These are phyloP conservation scores for Auxenochlorella pyrenoidosa DNA, from an alignment of 139 green algal species.

Conservation along the genomic window DNA sequence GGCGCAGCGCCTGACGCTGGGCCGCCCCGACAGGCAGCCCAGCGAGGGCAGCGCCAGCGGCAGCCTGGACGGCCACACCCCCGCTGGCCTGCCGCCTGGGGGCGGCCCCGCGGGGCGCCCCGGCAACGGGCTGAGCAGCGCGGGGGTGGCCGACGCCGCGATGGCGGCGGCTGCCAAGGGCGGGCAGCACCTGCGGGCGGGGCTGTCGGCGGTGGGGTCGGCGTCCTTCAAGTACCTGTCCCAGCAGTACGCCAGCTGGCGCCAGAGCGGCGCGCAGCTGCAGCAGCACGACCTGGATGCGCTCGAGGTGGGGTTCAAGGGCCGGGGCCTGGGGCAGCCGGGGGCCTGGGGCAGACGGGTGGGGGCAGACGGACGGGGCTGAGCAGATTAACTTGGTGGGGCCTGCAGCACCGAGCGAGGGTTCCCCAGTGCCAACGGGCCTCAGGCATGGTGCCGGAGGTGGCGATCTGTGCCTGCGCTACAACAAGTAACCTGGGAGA, in stretches of 20 bases:
- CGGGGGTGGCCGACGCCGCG: constrained; percentile 24
- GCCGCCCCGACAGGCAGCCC: not conserved
- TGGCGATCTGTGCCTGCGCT: no score
- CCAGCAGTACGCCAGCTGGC: constrained; percentile 28
- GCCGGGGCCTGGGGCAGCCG: no score
- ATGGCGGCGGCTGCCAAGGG: constrained; percentile 7
- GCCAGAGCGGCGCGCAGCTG: not conserved
- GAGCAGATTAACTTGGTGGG: no score
- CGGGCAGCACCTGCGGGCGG: constrained; percentile 39
- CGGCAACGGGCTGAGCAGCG: not conserved
- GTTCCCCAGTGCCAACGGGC: no score
- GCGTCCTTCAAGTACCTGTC: constrained; percentile 32
- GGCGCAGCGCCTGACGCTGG: constrained; percentile 15
- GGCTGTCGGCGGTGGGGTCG: constrained; percentile 30
- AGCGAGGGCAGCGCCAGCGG: not conserved
- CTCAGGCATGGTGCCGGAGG: no score
- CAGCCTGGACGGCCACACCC: not conserved
- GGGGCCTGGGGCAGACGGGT: not conserved
- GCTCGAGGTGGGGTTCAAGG: not conserved
- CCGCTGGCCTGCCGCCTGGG: not conserved
- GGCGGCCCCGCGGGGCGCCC: not conserved
- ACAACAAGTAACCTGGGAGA: no score
- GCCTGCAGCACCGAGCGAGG: no score
- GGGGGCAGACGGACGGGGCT: not conserved
- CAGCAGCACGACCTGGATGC: constrained; percentile 14